Evolutionary conservation across 495 filamentous ascomycete species (phyloP).

Genomic region (Tetracladium marchalianum): DNA sequence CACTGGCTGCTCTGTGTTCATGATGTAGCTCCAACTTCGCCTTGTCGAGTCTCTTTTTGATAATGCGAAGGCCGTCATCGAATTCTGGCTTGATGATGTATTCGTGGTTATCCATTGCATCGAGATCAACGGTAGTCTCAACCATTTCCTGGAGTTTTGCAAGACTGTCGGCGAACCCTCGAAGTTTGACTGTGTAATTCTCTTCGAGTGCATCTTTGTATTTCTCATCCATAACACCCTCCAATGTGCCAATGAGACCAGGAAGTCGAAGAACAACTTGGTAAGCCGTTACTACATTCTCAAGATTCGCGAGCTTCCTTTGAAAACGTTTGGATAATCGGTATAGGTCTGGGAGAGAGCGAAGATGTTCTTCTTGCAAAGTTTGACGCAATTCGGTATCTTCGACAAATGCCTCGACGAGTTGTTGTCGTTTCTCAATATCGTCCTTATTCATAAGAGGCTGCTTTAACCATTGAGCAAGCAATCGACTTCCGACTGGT

Average conservation of each 20-base stretch:
- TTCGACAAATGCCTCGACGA: constrained; percentile 90
- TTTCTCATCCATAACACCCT: constrained; percentile 89
- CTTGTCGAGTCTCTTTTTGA: constrained; percentile 85
- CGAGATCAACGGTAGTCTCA: constrained; percentile 94
- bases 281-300: constrained; percentile 92
- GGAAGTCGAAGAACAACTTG: constrained; percentile 89
- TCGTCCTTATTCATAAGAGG: constrained; percentile 86
- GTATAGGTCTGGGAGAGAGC: constrained; percentile 90
- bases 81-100: constrained; percentile 99
- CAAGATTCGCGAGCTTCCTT: constrained; percentile 76
- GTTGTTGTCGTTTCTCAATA: constrained; percentile 84
- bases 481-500: constrained; percentile 76
- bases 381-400: constrained; percentile 92
- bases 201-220: constrained; percentile 82
- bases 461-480: constrained; percentile 97
- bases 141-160: constrained; percentile 94
- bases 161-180: constrained; percentile 64
- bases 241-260: constrained; percentile 78
- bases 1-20: constrained; percentile 67
- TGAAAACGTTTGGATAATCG: constrained; percentile 91
- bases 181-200: constrained; percentile 78
- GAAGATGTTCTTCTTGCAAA: constrained; percentile 95
- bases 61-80: constrained; percentile 77
- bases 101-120: constrained; percentile 92
- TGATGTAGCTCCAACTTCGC: constrained; percentile 71